phyloP scores from a whole-genome alignment of 352 stramenopile species.

The Phytopythium boreale region DNA sequence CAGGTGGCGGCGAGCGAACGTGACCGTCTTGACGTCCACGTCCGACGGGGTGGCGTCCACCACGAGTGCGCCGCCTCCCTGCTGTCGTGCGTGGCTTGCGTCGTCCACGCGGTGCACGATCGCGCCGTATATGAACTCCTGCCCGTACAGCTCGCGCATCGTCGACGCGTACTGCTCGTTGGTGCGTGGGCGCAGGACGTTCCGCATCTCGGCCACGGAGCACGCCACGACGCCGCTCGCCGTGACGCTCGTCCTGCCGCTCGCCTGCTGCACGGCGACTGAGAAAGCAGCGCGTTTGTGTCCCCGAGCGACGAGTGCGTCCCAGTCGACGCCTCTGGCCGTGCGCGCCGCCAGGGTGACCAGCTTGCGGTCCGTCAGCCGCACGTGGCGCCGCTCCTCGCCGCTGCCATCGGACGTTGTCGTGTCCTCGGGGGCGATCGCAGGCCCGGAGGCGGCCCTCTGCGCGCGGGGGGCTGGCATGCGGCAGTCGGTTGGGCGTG shows the following conservation, averaged over 20 bases:
- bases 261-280: slow-evolving; percentile 21
- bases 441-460: not conserved
- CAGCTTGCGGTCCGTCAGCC: slow-evolving; percentile 37
- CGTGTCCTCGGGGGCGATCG: not conserved
- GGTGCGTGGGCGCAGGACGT: slow-evolving; percentile 26
- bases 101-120: slow-evolving; percentile 35
- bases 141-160: slow-evolving; percentile 43
- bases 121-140: slow-evolving; percentile 45
- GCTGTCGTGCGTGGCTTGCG: not conserved
- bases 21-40: slow-evolving; percentile 43
- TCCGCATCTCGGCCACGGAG: slow-evolving; percentile 36
- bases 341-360: slow-evolving; percentile 29
- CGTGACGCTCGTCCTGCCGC: slow-evolving; percentile 28
- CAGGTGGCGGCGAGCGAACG: slow-evolving; percentile 39
- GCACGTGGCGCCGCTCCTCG: slow-evolving; percentile 37
- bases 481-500: too few species aligned
- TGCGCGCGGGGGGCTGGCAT: not conserved
- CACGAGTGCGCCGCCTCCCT: not conserved
- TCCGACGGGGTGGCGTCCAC: slow-evolving; percentile 10
- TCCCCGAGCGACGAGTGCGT: slow-evolving; percentile 14
- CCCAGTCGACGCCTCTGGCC: slow-evolving; percentile 24
- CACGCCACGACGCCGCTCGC: slow-evolving; percentile 30
- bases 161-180: slow-evolving; percentile 28
- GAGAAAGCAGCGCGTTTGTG: slow-evolving; percentile 17
- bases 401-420: not conserved